These are phyloP conservation scores for Solanum virginianum DNA, from an alignment of 257 asterid species.

Conservation along the genomic window DNA sequence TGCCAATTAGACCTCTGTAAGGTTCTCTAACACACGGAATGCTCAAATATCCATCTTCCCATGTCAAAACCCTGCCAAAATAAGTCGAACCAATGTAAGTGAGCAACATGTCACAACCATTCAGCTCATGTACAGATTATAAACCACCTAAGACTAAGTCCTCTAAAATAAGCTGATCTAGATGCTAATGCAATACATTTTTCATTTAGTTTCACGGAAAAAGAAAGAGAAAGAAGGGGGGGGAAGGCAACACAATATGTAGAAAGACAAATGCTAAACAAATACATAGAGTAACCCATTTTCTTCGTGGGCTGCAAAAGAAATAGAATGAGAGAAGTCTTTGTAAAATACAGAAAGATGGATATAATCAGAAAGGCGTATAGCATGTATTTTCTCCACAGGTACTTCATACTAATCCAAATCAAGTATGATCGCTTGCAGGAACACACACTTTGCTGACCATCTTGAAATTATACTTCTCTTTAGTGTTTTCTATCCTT, in stretches of 20 bases:
- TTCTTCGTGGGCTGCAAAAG: neutral
- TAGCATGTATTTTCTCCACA: neutral
- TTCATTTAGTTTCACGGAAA: neutral
- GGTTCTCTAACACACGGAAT: conserved; percentile 22
- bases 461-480: neutral
- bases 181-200: neutral
- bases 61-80: conserved; percentile 58
- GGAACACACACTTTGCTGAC: neutral
- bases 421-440: neutral
- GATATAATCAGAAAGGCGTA: neutral
- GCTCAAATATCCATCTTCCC: conserved; percentile 80
- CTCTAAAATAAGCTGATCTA: neutral
- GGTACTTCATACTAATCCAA: neutral
- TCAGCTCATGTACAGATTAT: neutral
- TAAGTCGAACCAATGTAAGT: neutral
- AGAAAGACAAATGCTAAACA: neutral
- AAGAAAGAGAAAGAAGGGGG: neutral
- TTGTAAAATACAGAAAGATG: neutral
- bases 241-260: neutral
- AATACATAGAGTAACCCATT: neutral
- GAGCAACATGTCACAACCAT: neutral
- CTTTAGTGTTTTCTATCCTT: neutral
- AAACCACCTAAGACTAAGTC: neutral
- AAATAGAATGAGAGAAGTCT: neutral
- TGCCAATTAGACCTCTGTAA: conserved; percentile 15